Base-by-base conservation (phyloP, 768 basidiomycete genomes). In the Crepidotus variabilis region DNA sequence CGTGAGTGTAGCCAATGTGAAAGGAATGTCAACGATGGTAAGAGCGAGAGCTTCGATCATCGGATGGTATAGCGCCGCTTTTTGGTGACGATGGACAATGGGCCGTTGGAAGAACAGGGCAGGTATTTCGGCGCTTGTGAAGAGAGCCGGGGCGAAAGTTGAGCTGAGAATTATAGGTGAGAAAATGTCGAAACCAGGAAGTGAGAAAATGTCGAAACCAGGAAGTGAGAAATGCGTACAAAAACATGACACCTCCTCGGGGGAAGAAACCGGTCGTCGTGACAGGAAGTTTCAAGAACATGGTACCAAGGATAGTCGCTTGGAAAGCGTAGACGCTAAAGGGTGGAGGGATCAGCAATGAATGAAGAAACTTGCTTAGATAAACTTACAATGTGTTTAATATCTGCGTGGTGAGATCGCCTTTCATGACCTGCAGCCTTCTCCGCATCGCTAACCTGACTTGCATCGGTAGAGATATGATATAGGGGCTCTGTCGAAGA, bases 231-330 rank as follows among this genome's bases (percentile, higher is more conserved):
- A 55, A 32, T 35, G 71, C 79, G 32, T 70, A 83, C 78, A 90
- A 88, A 76, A 87, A 90, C 23, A 92, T 69, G 13, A 87, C 74
- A 74, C 88, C 84, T 28, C 86, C 88, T 23, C 89, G 79, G 14
- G 85, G 83, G 71, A 87, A 90, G 66, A 83, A 84, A 18, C 80
- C 83, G 3, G 72, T 61, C 0, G 88, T 87, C 16, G 71, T 65
- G 16, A 82, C 74, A 2, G 77, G 73, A 45, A 85, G 69, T 6
- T 74, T 71, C 56, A 81, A 75, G 75, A 88, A 90, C 45, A 86
- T 78, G 0, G 84, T 85, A 7, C 87, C 86, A 52, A 85, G 74
- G 60, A 78, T 74, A 43, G 75, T 54, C 21, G 61, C 67, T 55
- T 73, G 70, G 18, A 78, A 57, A 33, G 80, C 64, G 50, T 72